Base-by-base conservation (phyloP, 768 basidiomycete genomes). In the Mycena pura region DNA sequence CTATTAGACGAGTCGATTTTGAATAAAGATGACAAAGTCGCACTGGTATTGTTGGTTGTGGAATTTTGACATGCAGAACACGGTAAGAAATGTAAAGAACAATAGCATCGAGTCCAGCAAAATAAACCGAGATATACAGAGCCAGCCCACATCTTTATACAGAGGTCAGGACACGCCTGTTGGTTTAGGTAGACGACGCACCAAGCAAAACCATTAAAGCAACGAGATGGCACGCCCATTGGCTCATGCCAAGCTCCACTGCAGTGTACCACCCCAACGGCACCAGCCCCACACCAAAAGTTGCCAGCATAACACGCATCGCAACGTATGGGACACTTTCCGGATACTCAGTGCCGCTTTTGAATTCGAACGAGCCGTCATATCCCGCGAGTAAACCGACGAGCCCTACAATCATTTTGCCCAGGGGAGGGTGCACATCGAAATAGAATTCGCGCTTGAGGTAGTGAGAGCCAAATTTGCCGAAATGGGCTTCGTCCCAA, bases 401-500 rank as follows among this genome's bases (percentile, higher is more conserved):
- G 21, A 99, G 83, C 9, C 95, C 97, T 61, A 99, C 96, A 55
- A 99, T 84, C 95, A 99, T 99, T 82, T 99, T 99, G 3, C 97
- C 97, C 39, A 99, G 83, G 0, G 97, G 97, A 6, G 97, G 97
- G 70, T 99, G 97, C 25, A 99, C 97, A 71, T 99, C 97, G 74
- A 99, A 99, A 82, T 98, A 99, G 78, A 99, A 99, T 74, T 97
- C 95, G 70, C 95, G 92, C 76, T 98, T 97, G 76, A 99, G 88
- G 76, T 99, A 99, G 76, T 98, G 91, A 49, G 93, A 93, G 49
- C 94, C 97, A 77, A 99, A 99, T 78, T 99, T 99, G 68, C 97
- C 97, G 76, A 99, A 99, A 76, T 99, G 97, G 36, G 97, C 96
- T 81, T 99, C 97, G 75, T 99, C 97, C 97, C 96, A 99, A 60